Evolutionary conservation across 192 early-diverging fungal species (phyloP), one percentile per base, ranked within the genome.

Genomic region (Phlyctochytrium planicorne): DNA sequence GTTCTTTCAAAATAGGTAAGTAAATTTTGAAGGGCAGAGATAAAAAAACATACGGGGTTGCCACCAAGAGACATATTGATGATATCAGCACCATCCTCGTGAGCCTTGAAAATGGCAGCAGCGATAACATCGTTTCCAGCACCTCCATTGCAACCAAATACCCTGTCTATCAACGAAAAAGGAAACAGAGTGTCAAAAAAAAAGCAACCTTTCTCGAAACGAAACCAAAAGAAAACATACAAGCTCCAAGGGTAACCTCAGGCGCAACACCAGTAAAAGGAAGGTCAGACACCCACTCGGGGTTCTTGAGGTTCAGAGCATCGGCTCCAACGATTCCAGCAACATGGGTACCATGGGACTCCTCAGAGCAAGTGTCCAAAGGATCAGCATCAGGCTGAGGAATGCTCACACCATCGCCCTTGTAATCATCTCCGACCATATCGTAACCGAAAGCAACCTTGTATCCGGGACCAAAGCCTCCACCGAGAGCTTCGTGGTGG

Each of bases 31-130:
- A 85, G 83, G 0, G 89, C 80, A 16, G 81, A 71, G 1, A 86
- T 78, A 23, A 81, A 64, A 12, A 88, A 74, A 84, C 83, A 89
- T 17, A 77, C 79, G 63, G 78, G 78, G 20, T 80, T 73, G 4
- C 81, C 88, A 55, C 92, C 94, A 64, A 94, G 72, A 60, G 88
- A 90, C 66, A 94, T 82, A 76, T 88, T 93, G 69, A 96, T 88
- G 47, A 96, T 70, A 61, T 96, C 84, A 75, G 90, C 82, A 0
- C 83, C 75, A 59, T 91, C 91, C 3, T 70, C 63, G 37, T 83
- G 76, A 3, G 93, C 94, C 6, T 73, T 70, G 65, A 86, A 75
- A 71, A 96, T 70, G 3, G 87, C 94, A 62, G 86, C 80, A 52
- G 91, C 85, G 31, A 96, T 84, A 47, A 93, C 68, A 53, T 92